Evolutionary conservation across 1,139 yeast species (phyloP).

Genomic region (Blastobotrys raffinosifermentans): DNA sequence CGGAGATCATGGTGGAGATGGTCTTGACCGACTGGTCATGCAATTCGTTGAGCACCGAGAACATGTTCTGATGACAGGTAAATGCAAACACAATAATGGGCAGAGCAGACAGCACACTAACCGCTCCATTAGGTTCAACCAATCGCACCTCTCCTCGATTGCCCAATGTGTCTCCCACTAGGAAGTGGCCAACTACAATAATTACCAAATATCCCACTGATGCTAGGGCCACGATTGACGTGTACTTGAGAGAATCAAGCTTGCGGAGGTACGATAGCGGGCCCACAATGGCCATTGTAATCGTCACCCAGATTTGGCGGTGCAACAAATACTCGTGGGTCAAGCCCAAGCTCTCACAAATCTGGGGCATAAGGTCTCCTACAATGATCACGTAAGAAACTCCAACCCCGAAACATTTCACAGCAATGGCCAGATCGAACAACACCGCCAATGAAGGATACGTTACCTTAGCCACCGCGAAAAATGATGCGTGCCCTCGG

Average conservation of each 20-base stretch:
- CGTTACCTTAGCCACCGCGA: slow-evolving; percentile 73
- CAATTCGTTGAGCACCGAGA: slow-evolving; percentile 81
- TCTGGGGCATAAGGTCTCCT: slow-evolving; percentile 81
- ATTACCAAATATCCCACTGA: slow-evolving; percentile 74
- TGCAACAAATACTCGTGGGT: slow-evolving; percentile 20
- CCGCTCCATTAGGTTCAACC: slow-evolving; percentile 48
- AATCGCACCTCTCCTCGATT: slow-evolving; percentile 51
- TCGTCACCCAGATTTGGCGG: slow-evolving; percentile 57
- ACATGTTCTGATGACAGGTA: slow-evolving; percentile 92
- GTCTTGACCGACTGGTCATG: slow-evolving; percentile 48
- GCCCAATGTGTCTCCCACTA: slow-evolving; percentile 40
- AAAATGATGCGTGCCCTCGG: slow-evolving; percentile 75
- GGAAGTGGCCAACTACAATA: slow-evolving; percentile 63
- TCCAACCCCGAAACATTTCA: slow-evolving; percentile 92
- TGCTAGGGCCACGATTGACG: slow-evolving; percentile 75
- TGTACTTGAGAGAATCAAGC: slow-evolving; percentile 78
- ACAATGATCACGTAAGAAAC: slow-evolving; percentile 81
- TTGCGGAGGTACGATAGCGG: slow-evolving; percentile 73
- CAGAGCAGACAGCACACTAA: slow-evolving; percentile 69
- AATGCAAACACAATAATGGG: slow-evolving; percentile 93
- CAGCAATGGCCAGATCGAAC: slow-evolving; percentile 81
- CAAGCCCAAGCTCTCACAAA: slow-evolving; percentile 23
- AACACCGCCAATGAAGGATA: slow-evolving; percentile 78
- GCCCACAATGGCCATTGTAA: slow-evolving; percentile 55
- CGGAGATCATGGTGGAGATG: slow-evolving; percentile 46